A percentile compares a stretch with the other conserved stretches of the same genome.
Conservation (phyloP, 495 filamentous ascomycete genomes). For the Penicillium mononematosum region DNA sequence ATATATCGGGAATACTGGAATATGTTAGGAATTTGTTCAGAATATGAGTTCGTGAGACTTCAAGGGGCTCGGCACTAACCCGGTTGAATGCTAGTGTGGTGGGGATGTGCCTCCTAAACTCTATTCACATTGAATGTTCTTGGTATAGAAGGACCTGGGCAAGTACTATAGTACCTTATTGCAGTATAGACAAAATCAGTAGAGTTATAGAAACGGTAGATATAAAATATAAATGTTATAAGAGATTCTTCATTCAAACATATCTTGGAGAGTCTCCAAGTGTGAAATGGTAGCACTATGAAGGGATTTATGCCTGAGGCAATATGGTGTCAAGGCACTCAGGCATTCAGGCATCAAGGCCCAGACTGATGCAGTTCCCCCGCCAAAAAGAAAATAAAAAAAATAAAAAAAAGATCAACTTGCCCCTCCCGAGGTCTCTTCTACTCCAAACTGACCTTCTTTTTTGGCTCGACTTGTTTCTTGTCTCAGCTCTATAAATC, state of each 20-base stretch:
- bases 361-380: conserved; percentile 7
- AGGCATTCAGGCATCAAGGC: neutral
- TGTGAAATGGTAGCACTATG: neutral
- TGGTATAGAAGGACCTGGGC: no score
- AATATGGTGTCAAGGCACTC: neutral
- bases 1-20: neutral
- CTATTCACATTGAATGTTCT: conserved; percentile 2
- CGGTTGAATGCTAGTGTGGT: conserved; percentile 7
- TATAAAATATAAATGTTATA: neutral
- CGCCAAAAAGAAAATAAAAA: conserved; percentile 5
- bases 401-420: conserved; percentile 5
- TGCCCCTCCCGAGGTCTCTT: conserved; percentile 3
- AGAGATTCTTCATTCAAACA: neutral
- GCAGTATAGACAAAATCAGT: no score
- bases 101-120: conserved; percentile 7
- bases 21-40: neutral
- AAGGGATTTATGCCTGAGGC: neutral
- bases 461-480: neutral
- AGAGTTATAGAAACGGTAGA: no score
- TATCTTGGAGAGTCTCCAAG: neutral
- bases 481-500: neutral
- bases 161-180: no score
- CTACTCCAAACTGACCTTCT: neutral
- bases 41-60: conserved; percentile 5
- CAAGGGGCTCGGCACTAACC: conserved; percentile 10